phyloP scores from a whole-genome alignment of 768 basidiomycete genomes.

The Psilocybe subaeruginosa region DNA sequence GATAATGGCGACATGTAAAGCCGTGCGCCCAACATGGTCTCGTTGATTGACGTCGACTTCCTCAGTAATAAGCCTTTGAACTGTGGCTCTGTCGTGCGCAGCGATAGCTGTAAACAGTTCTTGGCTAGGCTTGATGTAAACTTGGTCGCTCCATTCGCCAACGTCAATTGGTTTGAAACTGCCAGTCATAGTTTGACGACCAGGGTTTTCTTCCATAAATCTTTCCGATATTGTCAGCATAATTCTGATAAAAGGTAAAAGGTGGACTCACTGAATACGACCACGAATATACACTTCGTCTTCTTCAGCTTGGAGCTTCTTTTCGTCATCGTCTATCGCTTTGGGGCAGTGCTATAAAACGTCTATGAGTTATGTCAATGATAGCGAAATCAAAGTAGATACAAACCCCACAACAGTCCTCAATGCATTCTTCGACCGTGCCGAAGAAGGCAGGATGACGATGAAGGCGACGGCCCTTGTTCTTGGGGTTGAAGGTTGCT shows the following conservation, averaged over 20 bases:
- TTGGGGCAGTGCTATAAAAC: constrained; percentile 50
- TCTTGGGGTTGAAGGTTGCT: constrained; percentile 68
- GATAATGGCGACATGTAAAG: constrained; percentile 59
- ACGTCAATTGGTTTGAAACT: constrained; percentile 71
- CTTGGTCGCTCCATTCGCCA: constrained; percentile 67
- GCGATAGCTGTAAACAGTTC: constrained; percentile 62
- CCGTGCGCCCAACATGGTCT: constrained; percentile 64
- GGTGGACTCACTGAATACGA: constrained; percentile 45
- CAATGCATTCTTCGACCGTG: constrained; percentile 55
- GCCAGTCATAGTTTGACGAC: constrained; percentile 62
- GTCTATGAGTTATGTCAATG: neutral
- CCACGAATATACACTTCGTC: constrained; percentile 57
- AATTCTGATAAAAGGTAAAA: neutral
- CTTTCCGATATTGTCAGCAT: constrained; percentile 26
- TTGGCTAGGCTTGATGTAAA: constrained; percentile 57
- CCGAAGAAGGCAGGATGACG: constrained; percentile 70
- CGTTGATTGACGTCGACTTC: constrained; percentile 51
- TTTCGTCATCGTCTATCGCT: constrained; percentile 59
- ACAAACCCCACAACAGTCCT: constrained; percentile 64
- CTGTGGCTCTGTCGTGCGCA: constrained; percentile 40
- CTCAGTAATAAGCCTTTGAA: constrained; percentile 40
- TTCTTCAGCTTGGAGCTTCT: constrained; percentile 51
- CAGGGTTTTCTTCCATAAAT: constrained; percentile 63
- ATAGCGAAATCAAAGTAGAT: neutral
- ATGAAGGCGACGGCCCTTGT: constrained; percentile 60